Evolutionary conservation across 345 rosid genomes (phyloP).

Genomic region (Lumnitzera littorea): DNA sequence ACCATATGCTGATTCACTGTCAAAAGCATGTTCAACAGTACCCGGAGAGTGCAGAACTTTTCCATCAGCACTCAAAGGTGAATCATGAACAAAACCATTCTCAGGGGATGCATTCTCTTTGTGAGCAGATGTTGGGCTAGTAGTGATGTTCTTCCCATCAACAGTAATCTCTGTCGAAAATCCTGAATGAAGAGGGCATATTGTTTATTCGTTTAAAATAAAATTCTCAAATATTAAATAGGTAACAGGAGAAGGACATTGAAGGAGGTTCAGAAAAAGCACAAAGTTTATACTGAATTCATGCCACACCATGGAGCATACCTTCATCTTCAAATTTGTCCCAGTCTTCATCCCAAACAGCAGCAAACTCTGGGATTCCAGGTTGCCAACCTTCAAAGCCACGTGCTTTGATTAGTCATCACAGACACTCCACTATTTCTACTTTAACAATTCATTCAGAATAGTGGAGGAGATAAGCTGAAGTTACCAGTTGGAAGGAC

Average conservation of each 20-base stretch:
- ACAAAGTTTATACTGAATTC: not conserved
- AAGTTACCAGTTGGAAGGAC: slow-evolving; percentile 80
- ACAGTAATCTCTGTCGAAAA: slow-evolving; percentile 72
- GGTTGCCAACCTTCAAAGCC: slow-evolving; percentile 83
- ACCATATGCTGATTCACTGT: slow-evolving; percentile 48
- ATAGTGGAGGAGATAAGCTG: not conserved
- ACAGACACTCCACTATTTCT: not conserved
- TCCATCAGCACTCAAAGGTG: slow-evolving; percentile 36
- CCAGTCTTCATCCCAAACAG: slow-evolving; percentile 98
- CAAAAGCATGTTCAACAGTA: slow-evolving; percentile 39
- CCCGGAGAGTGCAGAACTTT: slow-evolving; percentile 36
- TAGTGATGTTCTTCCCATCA: slow-evolving; percentile 33
- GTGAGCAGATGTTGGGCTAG: slow-evolving; percentile 28
- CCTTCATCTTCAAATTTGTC: slow-evolving; percentile 99
- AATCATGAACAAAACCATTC: slow-evolving; percentile 45
- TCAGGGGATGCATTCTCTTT: slow-evolving; percentile 45
- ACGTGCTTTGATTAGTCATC: slow-evolving; percentile 7
- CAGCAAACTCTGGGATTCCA: slow-evolving; percentile 84
- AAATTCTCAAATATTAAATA: not conserved
- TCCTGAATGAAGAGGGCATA: slow-evolving; percentile 39
- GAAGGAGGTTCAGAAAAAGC: not conserved
- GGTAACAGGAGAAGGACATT: slow-evolving; percentile 4
- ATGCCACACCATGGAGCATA: slow-evolving; percentile 8
- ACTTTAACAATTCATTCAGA: not conserved
- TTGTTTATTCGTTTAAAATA: not conserved